Evolutionary conservation across 306 rosid species (phyloP), one percentile per base, ranked within the genome.

Genomic region (Prunus davidiana): DNA sequence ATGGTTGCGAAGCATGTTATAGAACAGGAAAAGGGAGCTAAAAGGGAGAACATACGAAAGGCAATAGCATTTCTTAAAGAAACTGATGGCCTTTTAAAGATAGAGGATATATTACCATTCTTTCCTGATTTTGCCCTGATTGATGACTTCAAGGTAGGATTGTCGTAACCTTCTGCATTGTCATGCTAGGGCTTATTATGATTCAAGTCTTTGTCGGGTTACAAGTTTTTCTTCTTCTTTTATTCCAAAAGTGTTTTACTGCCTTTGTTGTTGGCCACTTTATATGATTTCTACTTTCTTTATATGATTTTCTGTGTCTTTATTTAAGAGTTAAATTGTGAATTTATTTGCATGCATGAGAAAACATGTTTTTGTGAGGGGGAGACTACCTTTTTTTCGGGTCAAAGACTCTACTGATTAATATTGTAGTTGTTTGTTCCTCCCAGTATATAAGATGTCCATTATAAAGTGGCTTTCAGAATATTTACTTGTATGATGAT

Each of bases 1-100:
- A 92, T 92, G 99, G 90, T 95, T 71, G 99, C 99, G 68, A 92
- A 92, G 85, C 97, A 92, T 84, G 99, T 95, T 52, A 87, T 95
- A 82, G 89, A 89, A 82, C 97, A 90, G 80, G 99, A 95, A 86
- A 92, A 88, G 83, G 99, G 99, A 82, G 84, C 97, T 55, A 95
- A 95, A 84, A 88, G 99, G 89, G 97, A 95, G 83, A 95, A 95
- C 86, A 95, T 95, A 72, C 84, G 99, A 77, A 95, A 89, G 83
- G 97, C 97, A 66, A 95, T 95, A 84, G 99, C 99, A 46, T 95
- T 95, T 89, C 99, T 95, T 67, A 95, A 89, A 85, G 99, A 95
- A 92, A 92, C 99, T 63, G 99, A 92, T 72, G 97, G 99, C 70
- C 88, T 92, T 80, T 83, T 95, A 77, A 95, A 95, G 89, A 95